Conservation (phyloP, 495 filamentous ascomycete species). For the Staphylotrichum tortipilum region DNA sequence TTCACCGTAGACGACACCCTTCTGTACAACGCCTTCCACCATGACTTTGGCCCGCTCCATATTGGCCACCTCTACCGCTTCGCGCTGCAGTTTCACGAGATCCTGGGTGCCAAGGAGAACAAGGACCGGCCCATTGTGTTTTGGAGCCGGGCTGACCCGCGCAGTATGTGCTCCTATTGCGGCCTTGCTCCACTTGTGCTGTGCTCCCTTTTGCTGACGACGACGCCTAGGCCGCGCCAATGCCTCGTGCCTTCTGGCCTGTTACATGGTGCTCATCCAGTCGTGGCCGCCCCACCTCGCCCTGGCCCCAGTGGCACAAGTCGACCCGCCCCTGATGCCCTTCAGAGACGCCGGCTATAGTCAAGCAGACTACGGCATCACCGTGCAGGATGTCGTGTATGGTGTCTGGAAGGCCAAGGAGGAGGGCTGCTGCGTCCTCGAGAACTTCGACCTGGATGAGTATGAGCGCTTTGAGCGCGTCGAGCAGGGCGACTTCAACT, state of each 20-base stretch:
- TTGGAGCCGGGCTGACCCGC: constrained; percentile 84
- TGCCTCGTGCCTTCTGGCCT: constrained; percentile 88
- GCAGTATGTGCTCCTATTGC: constrained; percentile 49
- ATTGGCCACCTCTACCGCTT: constrained; percentile 96
- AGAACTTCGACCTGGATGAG: constrained; percentile 90
- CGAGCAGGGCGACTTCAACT: constrained; percentile 99
- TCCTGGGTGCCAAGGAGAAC: constrained; percentile 73
- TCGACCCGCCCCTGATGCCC: constrained; percentile 94
- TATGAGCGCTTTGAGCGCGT: constrained; percentile 94
- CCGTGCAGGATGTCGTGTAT: constrained; percentile 94
- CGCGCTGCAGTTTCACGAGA: constrained; percentile 87
- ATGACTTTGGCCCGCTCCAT: constrained; percentile 95
- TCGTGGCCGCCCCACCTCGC: constrained; percentile 96
- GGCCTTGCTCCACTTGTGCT: not conserved
- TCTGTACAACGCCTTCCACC: constrained; percentile 96
- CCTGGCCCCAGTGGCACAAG: constrained; percentile 91
- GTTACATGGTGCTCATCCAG: constrained; percentile 98
- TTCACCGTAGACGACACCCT: constrained; percentile 91
- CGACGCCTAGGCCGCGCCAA: constrained; percentile 65
- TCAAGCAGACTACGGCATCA: constrained; percentile 91
- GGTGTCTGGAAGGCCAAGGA: constrained; percentile 99
- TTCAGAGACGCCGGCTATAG: constrained; percentile 98
- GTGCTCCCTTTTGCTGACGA: constrained; percentile 13
- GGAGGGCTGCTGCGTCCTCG: constrained; percentile 74
- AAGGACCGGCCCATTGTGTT: constrained; percentile 83